Evolutionary conservation across 202 grass and related monocot species (phyloP), one percentile per base, ranked within the genome.

Genomic region (Bolboschoenoplectus hybrid): DNA sequence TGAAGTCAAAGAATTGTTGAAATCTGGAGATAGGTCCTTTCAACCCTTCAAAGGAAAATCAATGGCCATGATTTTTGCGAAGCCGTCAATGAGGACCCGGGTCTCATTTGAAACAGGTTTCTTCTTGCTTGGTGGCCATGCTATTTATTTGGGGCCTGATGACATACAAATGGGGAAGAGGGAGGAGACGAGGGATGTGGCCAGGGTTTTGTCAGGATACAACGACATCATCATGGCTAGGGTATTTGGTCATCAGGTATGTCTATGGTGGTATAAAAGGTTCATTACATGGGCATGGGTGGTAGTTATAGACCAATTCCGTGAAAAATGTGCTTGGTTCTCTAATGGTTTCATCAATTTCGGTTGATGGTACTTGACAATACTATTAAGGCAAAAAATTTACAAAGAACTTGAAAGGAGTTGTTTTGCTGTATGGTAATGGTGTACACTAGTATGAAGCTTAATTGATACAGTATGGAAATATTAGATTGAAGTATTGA

Each of bases 151-250:
- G 80, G 93, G 97, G 14, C 97, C 93, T 67, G 90, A 97, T 85
- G 97, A 99, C 88, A 99, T 99, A 79, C 97, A 97, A 75, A 99
- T 99, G 97, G 97, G 97, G 43, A 97, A 99, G 90, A 91, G 93
- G 50, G 97, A 99, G 75, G 97, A 97, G 69, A 99, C 97, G 35
- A 88, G 93, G 61, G 97, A 99, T 89, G 93, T 99, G 16, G 97
- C 97, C 80, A 91, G 97, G 67, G 97, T 99, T 65, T 89, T 99
- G 86, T 97, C 92, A 67, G 90, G 97, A 13, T 99, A 93, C 76
- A 99, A 99, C 87, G 93, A 99, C 70, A 91, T 99, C 66, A 87
- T 99, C 81, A 99, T 99, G 97, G 97, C 97, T 17, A 91, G 97
- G 60, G 87, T 99, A 84, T 99, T 99, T 39, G 83, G 69, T 84